Evolutionary conservation across 2,329 filamentous ascomycete species (phyloP).

Genomic region (Pyrenophora teres): DNA sequence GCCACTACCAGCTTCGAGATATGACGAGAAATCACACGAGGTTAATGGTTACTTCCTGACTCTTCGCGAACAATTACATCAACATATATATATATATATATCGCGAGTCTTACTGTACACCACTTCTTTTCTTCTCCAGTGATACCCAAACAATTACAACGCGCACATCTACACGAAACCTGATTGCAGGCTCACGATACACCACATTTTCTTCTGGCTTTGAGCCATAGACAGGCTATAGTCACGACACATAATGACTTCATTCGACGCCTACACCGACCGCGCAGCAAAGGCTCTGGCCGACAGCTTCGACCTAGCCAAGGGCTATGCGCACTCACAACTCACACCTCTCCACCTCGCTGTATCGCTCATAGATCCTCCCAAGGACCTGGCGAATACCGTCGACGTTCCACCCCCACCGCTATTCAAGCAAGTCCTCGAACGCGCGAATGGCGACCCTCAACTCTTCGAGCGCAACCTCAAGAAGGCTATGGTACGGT

Average conservation of each 20-base stretch:
- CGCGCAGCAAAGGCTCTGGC: conserved; percentile 86
- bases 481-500: conserved; percentile 87
- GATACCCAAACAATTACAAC: conserved; percentile 21
- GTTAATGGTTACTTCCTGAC: conserved; percentile 28
- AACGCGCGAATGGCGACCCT: conserved; percentile 89
- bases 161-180: conserved; percentile 16
- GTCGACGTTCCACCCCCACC: conserved; percentile 66
- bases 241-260: conserved; percentile 62
- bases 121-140: conserved; percentile 8
- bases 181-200: conserved; percentile 17
- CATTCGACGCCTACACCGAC: conserved; percentile 91
- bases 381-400: conserved; percentile 72
- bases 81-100: conserved; percentile 26
- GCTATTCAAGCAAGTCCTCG: conserved; percentile 93
- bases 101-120: conserved; percentile 11
- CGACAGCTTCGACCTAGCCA: conserved; percentile 84
- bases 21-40: conserved; percentile 32
- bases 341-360: conserved; percentile 89
- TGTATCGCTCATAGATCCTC: conserved; percentile 76
- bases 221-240: conserved; percentile 26
- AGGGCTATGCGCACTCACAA: conserved; percentile 90
- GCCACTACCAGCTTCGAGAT: conserved; percentile 25
- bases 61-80: conserved; percentile 16
- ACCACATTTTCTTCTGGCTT: conserved; percentile 18
- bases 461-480: conserved; percentile 86